phyloP scores from a whole-genome alignment of 257 asterid genomes.

The Craterostigma plantagineum region DNA sequence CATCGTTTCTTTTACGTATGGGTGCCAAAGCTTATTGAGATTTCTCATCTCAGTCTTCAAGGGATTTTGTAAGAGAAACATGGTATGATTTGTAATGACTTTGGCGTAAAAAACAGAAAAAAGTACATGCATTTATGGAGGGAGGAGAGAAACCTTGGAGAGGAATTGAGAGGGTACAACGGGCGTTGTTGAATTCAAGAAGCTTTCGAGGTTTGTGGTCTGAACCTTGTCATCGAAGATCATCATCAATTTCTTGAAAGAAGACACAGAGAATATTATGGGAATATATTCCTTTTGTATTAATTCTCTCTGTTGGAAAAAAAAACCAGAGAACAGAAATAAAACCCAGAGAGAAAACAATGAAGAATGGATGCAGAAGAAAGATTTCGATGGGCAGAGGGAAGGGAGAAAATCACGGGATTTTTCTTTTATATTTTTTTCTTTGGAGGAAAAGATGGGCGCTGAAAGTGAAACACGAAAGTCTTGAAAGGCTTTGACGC shows the following conservation, averaged over 20 bases:
- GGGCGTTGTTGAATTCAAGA: conserved; percentile 44
- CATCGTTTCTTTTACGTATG: conserved; percentile 76
- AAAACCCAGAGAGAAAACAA: conserved; percentile 13
- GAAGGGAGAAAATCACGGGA: conserved; percentile 71
- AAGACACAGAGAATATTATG: too few relatives aligned
- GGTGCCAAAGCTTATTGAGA: conserved; percentile 87
- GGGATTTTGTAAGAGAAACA: background rate
- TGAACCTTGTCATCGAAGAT: conserved; percentile 19
- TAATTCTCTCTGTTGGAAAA: too few relatives aligned
- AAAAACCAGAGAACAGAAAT: conserved; percentile 20
- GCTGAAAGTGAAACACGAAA: too few relatives aligned
- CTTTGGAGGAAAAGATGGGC: too few relatives aligned
- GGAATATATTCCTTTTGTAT: too few relatives aligned
- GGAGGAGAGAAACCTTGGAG: conserved; percentile 20
- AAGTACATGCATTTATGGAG: too few relatives aligned
- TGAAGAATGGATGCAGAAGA: conserved; percentile 14
- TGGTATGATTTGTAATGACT: background rate
- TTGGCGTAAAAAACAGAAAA: background rate
- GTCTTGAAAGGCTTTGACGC: too few relatives aligned
- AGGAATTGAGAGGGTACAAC: conserved; percentile 32
- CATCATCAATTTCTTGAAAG: too few relatives aligned
- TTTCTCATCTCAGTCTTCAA: conserved; percentile 54
- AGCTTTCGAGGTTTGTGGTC: conserved; percentile 40
- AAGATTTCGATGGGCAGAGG: conserved; percentile 20
- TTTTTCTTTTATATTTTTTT: conserved; percentile 12